These are phyloP conservation scores for Starmerella riodocensis DNA, from an alignment of 805 yeast genomes.

Conservation along the genomic window DNA sequence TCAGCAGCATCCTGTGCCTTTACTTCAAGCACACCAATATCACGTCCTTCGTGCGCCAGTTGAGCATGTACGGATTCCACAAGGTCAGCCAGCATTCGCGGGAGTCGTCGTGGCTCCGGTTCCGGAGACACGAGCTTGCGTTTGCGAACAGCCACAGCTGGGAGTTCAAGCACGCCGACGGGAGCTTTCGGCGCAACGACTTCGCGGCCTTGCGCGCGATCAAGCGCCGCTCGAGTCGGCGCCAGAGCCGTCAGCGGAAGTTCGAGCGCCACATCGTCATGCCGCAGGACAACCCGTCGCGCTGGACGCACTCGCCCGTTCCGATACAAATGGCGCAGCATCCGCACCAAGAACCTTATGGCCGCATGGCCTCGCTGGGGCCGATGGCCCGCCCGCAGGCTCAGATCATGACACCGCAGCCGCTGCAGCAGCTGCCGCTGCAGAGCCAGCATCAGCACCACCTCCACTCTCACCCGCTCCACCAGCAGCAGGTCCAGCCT, in stretches of 20 bases:
- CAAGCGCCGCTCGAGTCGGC: conserved; percentile 51
- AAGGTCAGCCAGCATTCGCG: conserved; percentile 32
- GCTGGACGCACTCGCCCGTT: not conserved
- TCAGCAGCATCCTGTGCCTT: conserved; percentile 53
- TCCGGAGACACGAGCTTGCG: not conserved
- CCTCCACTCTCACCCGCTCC: conserved; percentile 1
- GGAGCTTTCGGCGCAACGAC: conserved; percentile 70
- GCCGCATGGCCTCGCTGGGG: no score
- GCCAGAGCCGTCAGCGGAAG: conserved; percentile 7
- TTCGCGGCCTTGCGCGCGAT: conserved; percentile 57
- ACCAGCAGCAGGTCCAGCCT: conserved; percentile 2
- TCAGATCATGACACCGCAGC: not conserved
- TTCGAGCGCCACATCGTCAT: conserved; percentile 16
- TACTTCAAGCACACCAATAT: conserved; percentile 92
- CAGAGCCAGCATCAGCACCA: conserved; percentile 3
- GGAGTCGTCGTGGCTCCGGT: conserved; percentile 8
- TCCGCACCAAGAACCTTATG: not conserved
- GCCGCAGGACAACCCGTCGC: not conserved
- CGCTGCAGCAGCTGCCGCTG: conserved; percentile 3
- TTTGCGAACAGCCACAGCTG: conserved; percentile 32
- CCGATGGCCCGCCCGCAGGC: not conserved
- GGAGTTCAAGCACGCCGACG: conserved; percentile 83
- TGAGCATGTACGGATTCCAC: conserved; percentile 95
- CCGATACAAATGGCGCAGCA: not conserved
- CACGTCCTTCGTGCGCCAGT: conserved; percentile 82